phyloP scores from a whole-genome alignment of 2,329 filamentous ascomycete genomes.

The Parafenestella ontariensis region DNA sequence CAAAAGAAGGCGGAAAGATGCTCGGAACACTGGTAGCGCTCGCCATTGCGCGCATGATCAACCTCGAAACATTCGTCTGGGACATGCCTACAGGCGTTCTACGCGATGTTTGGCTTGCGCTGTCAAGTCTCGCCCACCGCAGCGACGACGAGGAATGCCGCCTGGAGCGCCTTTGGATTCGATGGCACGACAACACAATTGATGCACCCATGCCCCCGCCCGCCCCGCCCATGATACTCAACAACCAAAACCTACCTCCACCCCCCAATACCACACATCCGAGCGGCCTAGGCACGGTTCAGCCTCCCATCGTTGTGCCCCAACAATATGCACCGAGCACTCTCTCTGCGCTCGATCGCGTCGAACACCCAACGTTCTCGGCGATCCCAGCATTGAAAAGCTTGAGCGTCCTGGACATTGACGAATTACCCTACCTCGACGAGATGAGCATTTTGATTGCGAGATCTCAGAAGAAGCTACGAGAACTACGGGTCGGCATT shows the following conservation, averaged over 20 bases:
- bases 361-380: conserved; percentile 82
- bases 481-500: conserved; percentile 77
- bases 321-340: conserved; percentile 36
- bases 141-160: conserved; percentile 67
- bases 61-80: conserved; percentile 83
- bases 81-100: conserved; percentile 88
- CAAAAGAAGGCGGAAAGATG: conserved; percentile 86
- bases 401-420: conserved; percentile 79
- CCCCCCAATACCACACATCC: conserved; percentile 48
- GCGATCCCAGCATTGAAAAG: conserved; percentile 77
- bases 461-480: conserved; percentile 69
- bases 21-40: conserved; percentile 81
- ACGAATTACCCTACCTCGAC: conserved; percentile 81
- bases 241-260: conserved; percentile 47
- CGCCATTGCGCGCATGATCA: conserved; percentile 80
- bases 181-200: conserved; percentile 79
- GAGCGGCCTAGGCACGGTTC: conserved; percentile 41
- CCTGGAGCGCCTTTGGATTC: conserved; percentile 77
- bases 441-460: conserved; percentile 81
- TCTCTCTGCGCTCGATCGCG: conserved; percentile 55
- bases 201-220: conserved; percentile 48
- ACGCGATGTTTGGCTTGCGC: conserved; percentile 79
- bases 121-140: conserved; percentile 72
- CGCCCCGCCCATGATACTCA: conserved; percentile 47
- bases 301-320: conserved; percentile 41